Percentiles rank a stretch among this genome's conserved stretches.
Evolutionary conservation across 495 filamentous ascomycete genomes (phyloP).

Genomic region (Xylaria grammica): DNA sequence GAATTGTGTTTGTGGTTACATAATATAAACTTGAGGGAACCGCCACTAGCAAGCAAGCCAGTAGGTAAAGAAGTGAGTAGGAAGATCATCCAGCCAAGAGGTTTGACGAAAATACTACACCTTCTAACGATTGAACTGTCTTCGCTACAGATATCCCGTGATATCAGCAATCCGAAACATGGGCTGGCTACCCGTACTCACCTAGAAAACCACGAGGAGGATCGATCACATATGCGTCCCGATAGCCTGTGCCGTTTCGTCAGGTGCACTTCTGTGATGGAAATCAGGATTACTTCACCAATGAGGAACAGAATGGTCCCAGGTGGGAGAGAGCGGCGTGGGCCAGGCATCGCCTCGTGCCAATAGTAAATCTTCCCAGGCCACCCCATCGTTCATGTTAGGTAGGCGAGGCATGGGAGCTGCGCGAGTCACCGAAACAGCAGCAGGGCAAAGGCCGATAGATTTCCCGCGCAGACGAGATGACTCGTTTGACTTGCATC

Average conservation of each 20-base stretch:
- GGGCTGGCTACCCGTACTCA: not conserved
- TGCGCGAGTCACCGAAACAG: constrained; percentile 11
- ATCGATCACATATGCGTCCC: not conserved
- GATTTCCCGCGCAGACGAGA: not conserved
- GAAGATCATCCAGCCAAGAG: too few relatives aligned
- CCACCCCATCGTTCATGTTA: constrained; percentile 5
- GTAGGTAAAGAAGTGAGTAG: too few relatives aligned
- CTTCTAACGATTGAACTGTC: too few relatives aligned
- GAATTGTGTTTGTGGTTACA: too few relatives aligned
- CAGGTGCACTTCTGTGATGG: constrained; percentile 1
- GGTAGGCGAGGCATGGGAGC: constrained; percentile 9
- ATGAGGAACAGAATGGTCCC: not conserved
- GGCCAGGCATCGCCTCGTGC: constrained; percentile 6
- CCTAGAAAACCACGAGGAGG: not conserved
- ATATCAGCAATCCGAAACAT: not conserved
- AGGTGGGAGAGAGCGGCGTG: constrained; percentile 12
- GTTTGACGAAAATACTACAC: too few relatives aligned
- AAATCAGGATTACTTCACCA: constrained; percentile 20
- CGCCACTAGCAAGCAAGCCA: too few relatives aligned
- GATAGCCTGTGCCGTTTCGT: not conserved
- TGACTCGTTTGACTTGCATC: constrained; percentile 13
- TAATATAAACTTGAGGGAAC: too few relatives aligned
- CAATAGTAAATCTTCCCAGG: constrained; percentile 15
- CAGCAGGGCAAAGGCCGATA: constrained; percentile 1
- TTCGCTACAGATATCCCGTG: not conserved